These are phyloP conservation scores for Candida xiaguanensis DNA, from an alignment of 805 yeast species.

Conservation along the genomic window DNA sequence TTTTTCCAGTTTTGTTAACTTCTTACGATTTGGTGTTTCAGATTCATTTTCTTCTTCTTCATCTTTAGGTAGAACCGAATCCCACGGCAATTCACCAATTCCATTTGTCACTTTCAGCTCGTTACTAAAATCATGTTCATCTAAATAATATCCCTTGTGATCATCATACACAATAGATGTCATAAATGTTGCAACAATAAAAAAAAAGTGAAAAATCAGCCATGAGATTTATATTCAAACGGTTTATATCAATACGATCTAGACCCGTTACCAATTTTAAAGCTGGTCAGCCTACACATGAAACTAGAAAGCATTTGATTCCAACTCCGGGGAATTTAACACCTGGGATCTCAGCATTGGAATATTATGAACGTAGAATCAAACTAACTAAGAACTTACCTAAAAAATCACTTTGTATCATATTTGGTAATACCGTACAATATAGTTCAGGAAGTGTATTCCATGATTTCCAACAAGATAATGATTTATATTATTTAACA, in stretches of 20 bases:
- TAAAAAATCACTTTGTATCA: slow-evolving; percentile 61
- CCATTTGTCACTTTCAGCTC: slow-evolving; percentile 24
- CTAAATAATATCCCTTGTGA: slow-evolving; percentile 13
- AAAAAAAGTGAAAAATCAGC: slow-evolving; percentile 2
- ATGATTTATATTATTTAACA: slow-evolving; percentile 78
- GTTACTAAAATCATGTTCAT: not conserved
- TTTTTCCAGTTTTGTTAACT: slow-evolving; percentile 17
- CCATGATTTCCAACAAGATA: slow-evolving; percentile 88
- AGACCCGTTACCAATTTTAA: slow-evolving; percentile 33
- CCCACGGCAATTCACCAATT: slow-evolving; percentile 42
- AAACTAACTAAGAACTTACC: slow-evolving; percentile 57
- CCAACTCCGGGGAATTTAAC: slow-evolving; percentile 77
- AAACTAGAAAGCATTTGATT: slow-evolving; percentile 73
- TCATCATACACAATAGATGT: slow-evolving; percentile 11
- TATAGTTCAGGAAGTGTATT: slow-evolving; percentile 90
- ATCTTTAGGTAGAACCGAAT: slow-evolving; percentile 7
- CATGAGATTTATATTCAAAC: slow-evolving; percentile 1
- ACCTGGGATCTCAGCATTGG: slow-evolving; percentile 81
- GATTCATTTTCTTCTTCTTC: slow-evolving; percentile 6
- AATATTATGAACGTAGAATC: slow-evolving; percentile 71
- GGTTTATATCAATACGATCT: slow-evolving; percentile 9
- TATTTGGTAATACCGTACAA: slow-evolving; percentile 69
- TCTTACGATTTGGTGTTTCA: slow-evolving; percentile 1
- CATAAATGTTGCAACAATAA: slow-evolving; percentile 6
- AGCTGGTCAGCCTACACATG: slow-evolving; percentile 84